Base-by-base conservation (phyloP, 2,329 filamentous ascomycete genomes). In the Fusarium anguioides region DNA sequence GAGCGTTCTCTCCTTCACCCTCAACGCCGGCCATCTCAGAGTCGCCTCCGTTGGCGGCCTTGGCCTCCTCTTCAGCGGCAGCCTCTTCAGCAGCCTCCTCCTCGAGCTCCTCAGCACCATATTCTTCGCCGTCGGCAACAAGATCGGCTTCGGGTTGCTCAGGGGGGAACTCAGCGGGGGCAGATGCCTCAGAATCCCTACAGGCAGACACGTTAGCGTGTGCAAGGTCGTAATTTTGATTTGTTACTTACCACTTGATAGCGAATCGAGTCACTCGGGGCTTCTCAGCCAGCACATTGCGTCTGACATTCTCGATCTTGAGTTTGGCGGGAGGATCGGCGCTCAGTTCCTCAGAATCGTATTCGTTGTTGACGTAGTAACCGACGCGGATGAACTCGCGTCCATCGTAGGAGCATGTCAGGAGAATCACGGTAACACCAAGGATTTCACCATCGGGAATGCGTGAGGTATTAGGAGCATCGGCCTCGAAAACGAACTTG, bases 291-390 rank as follows among this genome's bases (percentile, higher is more conserved):
- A 99, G 87, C 48, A 99, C 92, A 76, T 96, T 97, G 72, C 96
- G 91, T 70, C 89, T 88, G 67, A 99, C 93, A 75, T 94, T 93
- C 78, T 99, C 96, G 68, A 98, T 90, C 72, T 96, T 86, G 36
- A 94, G 94, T 84, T 97, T 97, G 58, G 93, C 86, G 8, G 96
- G 96, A 11, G 96, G 96, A 73, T 98, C 94, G 45, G 91, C 89
- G 73, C 89, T 91, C 66, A 99, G 86, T 78, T 97, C 93, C 74
- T 96, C 93, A 24, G 92, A 91, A 72, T 97, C 93, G 79, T 99
- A 99, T 80, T 99, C 96, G 75, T 99, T 99, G 86, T 98, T 99
- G 75, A 99, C 96, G 73, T 99, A 99, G 87, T 99, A 99, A 65
- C 96, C 96, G 39, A 99, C 95, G 70, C 96, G 94, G 36, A 99